These are phyloP conservation scores for Boletus sp. DNA, from an alignment of 1,284 basidiomycete genomes.

Conservation along the genomic window DNA sequence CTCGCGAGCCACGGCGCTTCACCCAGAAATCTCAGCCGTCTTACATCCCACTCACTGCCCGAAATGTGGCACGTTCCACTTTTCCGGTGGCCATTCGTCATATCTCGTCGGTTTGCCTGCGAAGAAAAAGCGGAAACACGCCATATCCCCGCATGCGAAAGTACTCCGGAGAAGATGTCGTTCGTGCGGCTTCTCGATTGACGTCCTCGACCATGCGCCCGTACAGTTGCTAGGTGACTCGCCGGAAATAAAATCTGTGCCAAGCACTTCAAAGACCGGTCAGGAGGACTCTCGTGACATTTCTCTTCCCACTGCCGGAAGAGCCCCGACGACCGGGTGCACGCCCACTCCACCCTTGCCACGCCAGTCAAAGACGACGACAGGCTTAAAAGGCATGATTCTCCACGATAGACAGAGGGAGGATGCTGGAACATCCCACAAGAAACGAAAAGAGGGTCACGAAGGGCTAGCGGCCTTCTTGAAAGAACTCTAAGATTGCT, in stretches of 20 bases:
- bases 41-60: slow-evolving; percentile 45
- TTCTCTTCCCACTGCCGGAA: neutral
- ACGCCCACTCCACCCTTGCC: slow-evolving; percentile 2
- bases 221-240: neutral
- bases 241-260: neutral
- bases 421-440: slow-evolving; percentile 39
- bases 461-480: slow-evolving; percentile 61
- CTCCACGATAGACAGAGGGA: slow-evolving; percentile 59
- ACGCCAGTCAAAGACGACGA: slow-evolving; percentile 41
- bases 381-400: slow-evolving; percentile 62
- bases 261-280: neutral
- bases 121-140: slow-evolving; percentile 19
- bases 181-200: slow-evolving; percentile 23
- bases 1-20: slow-evolving; percentile 41
- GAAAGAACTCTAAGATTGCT: slow-evolving; percentile 40
- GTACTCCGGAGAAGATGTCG: slow-evolving; percentile 26
- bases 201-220: slow-evolving; percentile 1
- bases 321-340: neutral
- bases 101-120: slow-evolving; percentile 15
- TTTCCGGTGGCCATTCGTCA: slow-evolving; percentile 35
- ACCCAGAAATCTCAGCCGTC: slow-evolving; percentile 36
- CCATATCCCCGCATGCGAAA: slow-evolving; percentile 3
- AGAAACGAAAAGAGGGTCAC: slow-evolving; percentile 29
- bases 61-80: slow-evolving; percentile 54
- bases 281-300: slow-evolving; percentile 1